Evolutionary conservation across 805 yeast species (phyloP).

Genomic region (Metschnikowia amazonensis): DNA sequence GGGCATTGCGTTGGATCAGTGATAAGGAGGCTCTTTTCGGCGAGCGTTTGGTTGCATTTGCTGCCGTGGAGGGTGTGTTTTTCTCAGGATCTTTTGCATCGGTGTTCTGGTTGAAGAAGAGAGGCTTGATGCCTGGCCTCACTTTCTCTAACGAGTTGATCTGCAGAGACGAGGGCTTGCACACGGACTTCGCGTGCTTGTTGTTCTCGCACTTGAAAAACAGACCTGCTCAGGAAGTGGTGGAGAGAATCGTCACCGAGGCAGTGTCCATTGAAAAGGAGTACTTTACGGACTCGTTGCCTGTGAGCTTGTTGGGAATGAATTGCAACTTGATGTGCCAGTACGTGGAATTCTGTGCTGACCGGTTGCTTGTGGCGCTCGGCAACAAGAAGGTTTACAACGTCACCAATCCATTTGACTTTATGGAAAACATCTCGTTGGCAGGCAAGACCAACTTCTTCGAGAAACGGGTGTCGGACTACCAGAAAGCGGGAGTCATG

Average conservation of each 20-base stretch:
- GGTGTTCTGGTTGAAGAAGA: conserved; percentile 97
- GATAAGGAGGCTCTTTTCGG: conserved; percentile 86
- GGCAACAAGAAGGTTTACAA: conserved; percentile 89
- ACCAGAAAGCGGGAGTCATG: conserved; percentile 99
- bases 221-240: conserved; percentile 77
- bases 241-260: conserved; percentile 85
- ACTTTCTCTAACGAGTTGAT: conserved; percentile 97
- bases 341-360: conserved; percentile 97
- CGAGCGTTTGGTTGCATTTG: conserved; percentile 96
- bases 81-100: conserved; percentile 98
- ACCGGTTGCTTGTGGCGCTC: conserved; percentile 83
- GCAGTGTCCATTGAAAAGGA: conserved; percentile 92
- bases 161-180: conserved; percentile 98
- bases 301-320: conserved; percentile 92
- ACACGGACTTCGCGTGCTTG: conserved; percentile 96
- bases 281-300: conserved; percentile 69
- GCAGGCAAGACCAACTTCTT: conserved; percentile 99
- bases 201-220: conserved; percentile 88
- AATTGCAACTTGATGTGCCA: conserved; percentile 91
- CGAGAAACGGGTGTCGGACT: conserved; percentile 97
- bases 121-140: conserved; percentile 98
- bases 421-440: conserved; percentile 97
- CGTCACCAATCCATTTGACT: conserved; percentile 91
- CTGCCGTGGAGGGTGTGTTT: conserved; percentile 98
- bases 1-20: conserved; percentile 97